Evolutionary conservation across 2,329 filamentous ascomycete species (phyloP), one percentile per base, ranked within the genome.

Genomic region (Akanthomyces lecanii): DNA sequence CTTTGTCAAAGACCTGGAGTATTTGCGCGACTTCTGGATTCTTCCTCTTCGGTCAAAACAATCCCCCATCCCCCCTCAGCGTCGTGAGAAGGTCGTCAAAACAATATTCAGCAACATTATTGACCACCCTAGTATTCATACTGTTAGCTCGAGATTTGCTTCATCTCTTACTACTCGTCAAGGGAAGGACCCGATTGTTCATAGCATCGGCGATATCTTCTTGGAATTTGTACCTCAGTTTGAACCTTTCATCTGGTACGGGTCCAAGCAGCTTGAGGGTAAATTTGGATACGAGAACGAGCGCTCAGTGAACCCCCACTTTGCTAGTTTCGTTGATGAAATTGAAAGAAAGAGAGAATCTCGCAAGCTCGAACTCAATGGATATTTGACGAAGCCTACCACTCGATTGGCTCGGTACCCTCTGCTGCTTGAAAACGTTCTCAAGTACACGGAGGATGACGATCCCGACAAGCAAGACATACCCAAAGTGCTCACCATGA

Each of bases 221-320:
- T 76, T 96, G 59, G 90, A 97, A 73, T 96, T 88, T 71, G 93
- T 94, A 14, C 92, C 93, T 11, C 89, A 91, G 67, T 99, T 99
- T 72, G 90, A 93, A 69, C 95, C 95, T 0, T 99, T 99, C 73
- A 97, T 99, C 72, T 87, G 90, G 71, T 99, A 99, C 72, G 95
- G 95, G 71, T 91, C 94, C 47, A 97, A 93, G 73, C 95, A 99
- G 75, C 81, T 99, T 53, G 96, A 97, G 74, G 95, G 91, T 69
- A 98, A 99, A 75, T 97, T 94, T 71, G 95, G 97, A 73, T 99
- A 98, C 73, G 95, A 99, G 76, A 95, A 95, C 71, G 95, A 99
- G 78, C 91, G 95, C 69, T 89, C 90, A 18, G 85, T 87, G 63
- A 99, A 99, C 70, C 85, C 88, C 1, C 85, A 85, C 47, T 99